A percentile compares a stretch with the other conserved stretches of the same genome.
These are phyloP conservation scores for Aspergillus homomorphus DNA, from an alignment of 495 filamentous ascomycete genomes.

Conservation along the genomic window DNA sequence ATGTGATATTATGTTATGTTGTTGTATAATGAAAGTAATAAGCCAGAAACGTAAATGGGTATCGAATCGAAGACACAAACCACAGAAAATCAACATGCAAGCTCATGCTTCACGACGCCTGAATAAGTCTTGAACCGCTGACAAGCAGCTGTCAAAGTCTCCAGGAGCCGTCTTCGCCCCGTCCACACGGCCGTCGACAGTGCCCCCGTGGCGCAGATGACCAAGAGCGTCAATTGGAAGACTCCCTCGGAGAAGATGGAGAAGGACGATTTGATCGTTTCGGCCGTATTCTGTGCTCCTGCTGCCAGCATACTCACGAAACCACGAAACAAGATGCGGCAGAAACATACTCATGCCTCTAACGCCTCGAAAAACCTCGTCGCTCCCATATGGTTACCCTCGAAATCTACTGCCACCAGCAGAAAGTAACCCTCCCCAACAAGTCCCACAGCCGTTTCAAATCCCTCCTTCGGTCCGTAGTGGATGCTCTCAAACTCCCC, in stretches of 20 bases:
- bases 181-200: background rate
- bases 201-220: background rate
- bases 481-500: conserved; percentile 8
- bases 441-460: conserved; percentile 6
- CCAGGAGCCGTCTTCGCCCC: background rate
- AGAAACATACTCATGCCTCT: background rate
- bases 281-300: background rate
- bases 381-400: conserved; percentile 1
- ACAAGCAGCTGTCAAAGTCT: background rate
- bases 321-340: background rate
- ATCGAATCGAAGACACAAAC: background rate
- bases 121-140: background rate
- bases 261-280: background rate
- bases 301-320: background rate
- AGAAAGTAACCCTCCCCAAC: conserved; percentile 1
- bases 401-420: conserved; percentile 3
- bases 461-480: conserved; percentile 12
- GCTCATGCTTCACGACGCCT: background rate
- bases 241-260: background rate
- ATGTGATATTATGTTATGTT: background rate
- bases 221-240: conserved; percentile 3
- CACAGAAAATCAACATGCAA: background rate
- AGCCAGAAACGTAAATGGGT: background rate
- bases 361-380: background rate
- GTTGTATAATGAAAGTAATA: background rate